Base-by-base conservation (phyloP, 2,329 filamentous ascomycete species). In the Trichoderma citrinoviride region DNA sequence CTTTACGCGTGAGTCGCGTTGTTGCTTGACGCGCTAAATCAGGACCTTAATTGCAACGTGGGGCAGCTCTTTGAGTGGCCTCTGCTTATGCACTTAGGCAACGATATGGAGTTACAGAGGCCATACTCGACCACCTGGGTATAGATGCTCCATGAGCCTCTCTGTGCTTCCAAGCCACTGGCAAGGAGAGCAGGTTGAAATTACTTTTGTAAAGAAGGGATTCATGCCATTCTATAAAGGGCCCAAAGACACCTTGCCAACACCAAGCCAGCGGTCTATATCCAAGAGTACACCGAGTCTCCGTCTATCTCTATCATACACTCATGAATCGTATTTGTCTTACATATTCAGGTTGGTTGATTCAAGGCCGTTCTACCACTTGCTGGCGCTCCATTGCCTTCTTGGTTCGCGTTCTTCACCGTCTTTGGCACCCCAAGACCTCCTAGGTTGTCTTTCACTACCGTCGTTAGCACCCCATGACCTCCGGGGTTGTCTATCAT, bases 1-100 rank as follows among this genome's bases (percentile, higher is more conserved):
- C 64, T 66, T 50, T 62, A 62, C 64, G 64, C 64, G 64, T 65
- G 47, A 25, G 64, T 54, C 64, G 64, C 64, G 64, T 65, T 61
- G 47, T 55, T 49, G 6, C 25, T 44, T 10, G 33, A 55, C 61
- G 50, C 61, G 61, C 61, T 55, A 63, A 41, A 63, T 33, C 8
- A 29, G 12, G 2, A 33, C 27, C 27, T 63, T 47, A 55, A 63
- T 63, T 63, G 55, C 12, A 37, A 44, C 58, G 58, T 61, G 58
- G 58, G 58, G 58, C 50, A 52, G 40, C 21, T 8, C 33, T 17
- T 21, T 19, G 21, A 25, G 19, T 25, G 6, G 33, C 7, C 33
- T 37, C 33, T 37, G 33, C 33, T 14, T 61, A 54, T 62, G 49
- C 50, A 33, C 7, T 5, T 14, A 52, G 14, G 23, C 19, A 7